A percentile compares a stretch with the other conserved stretches of the same genome.
These are phyloP conservation scores for Ceratocystis destructans DNA, from an alignment of 2,329 filamentous ascomycete genomes.

Conservation along the genomic window DNA sequence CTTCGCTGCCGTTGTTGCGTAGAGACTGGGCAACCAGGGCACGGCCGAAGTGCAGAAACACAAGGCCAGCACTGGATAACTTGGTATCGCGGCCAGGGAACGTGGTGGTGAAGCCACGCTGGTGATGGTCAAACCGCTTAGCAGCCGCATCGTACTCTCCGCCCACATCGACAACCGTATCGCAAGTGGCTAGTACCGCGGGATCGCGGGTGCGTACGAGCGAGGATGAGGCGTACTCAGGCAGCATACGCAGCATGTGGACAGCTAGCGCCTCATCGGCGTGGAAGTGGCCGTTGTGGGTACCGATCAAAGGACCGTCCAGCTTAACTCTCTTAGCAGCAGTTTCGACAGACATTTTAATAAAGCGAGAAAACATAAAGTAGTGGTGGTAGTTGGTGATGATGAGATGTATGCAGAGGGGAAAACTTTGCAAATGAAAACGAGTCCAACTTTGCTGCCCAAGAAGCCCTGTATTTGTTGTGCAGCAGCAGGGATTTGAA, in stretches of 20 bases:
- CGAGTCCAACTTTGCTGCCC: not conserved
- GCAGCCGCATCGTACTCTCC: constrained; percentile 69
- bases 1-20: constrained; percentile 25
- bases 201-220: constrained; percentile 84
- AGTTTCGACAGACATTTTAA: constrained; percentile 48
- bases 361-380: constrained; percentile 29
- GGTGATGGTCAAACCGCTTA: constrained; percentile 92
- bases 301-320: constrained; percentile 52
- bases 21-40: constrained; percentile 55
- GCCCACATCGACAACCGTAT: constrained; percentile 96
- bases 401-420: not conserved
- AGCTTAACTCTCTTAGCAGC: constrained; percentile 77
- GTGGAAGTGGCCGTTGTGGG: constrained; percentile 97
- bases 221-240: constrained; percentile 56
- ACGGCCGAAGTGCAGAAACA: constrained; percentile 90
- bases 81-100: constrained; percentile 79
- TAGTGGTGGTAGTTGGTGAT: not conserved
- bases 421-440: not conserved
- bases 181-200: constrained; percentile 60
- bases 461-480: not conserved
- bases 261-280: constrained; percentile 96
- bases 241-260: constrained; percentile 83
- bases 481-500: constrained; percentile 7
- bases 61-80: constrained; percentile 82
- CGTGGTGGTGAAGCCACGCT: constrained; percentile 72